These are phyloP conservation scores for Ochetophila trinervis DNA, from an alignment of 306 rosid species.

Conservation along the genomic window DNA sequence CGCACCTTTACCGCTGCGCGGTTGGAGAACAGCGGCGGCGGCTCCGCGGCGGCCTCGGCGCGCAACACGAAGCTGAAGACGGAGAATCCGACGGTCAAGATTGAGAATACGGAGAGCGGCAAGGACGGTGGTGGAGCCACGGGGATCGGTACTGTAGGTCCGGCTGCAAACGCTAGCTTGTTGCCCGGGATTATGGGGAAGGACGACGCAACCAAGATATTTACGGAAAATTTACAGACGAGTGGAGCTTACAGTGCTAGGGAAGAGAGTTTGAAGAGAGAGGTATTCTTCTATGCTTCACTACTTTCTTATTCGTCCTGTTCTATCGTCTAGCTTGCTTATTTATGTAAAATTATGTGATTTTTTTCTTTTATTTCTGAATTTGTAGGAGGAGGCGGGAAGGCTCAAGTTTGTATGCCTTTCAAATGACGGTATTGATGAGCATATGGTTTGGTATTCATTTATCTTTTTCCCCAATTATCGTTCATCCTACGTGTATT, in stretches of 20 bases:
- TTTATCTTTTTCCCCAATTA: constrained; percentile 19
- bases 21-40: constrained; percentile 44
- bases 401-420: constrained; percentile 73
- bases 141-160: constrained; percentile 32
- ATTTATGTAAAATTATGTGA: background rate
- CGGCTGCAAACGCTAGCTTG: constrained; percentile 28
- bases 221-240: constrained; percentile 85
- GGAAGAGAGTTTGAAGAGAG: constrained; percentile 82
- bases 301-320: background rate
- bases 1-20: constrained; percentile 84
- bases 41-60: constrained; percentile 36
- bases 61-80: constrained; percentile 69
- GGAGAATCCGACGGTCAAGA: constrained; percentile 57
- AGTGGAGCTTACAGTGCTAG: constrained; percentile 95
- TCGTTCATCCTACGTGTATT: background rate
- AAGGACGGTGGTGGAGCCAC: constrained; percentile 47
- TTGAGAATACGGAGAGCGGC: constrained; percentile 51
- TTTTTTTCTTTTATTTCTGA: background rate
- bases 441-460: constrained; percentile 91
- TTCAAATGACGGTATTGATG: constrained; percentile 78
- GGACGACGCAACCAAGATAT: constrained; percentile 78
- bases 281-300: constrained; percentile 34
- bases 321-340: background rate
- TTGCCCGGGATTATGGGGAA: constrained; percentile 67
- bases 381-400: constrained; percentile 82